phyloP scores from a whole-genome alignment of 192 early-diverging fungal genomes.

The Entomortierella beljakovae region DNA sequence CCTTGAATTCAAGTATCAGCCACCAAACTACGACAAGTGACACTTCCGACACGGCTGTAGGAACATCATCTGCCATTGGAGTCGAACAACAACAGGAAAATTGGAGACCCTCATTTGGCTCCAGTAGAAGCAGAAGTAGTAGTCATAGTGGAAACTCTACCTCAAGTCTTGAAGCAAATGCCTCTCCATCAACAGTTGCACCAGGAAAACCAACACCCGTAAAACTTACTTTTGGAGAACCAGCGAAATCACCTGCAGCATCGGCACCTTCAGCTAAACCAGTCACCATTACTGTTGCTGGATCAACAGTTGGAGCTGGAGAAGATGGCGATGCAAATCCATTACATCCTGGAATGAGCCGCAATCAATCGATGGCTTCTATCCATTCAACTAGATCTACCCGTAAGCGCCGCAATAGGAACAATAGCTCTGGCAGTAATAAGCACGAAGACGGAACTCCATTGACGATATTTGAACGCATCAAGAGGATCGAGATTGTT shows the following conservation, averaged over 20 bases:
- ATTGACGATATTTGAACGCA: slow-evolving; percentile 19
- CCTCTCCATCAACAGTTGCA: not conserved
- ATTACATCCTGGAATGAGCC: not conserved
- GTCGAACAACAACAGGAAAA: slow-evolving; percentile 1
- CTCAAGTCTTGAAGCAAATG: slow-evolving; percentile 11
- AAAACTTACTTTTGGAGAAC: slow-evolving; percentile 26
- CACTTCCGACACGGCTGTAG: slow-evolving; percentile 17
- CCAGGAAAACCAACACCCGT: not conserved
- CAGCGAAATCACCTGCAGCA: not conserved
- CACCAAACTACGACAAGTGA: slow-evolving; percentile 29
- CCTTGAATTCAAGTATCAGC: slow-evolving; percentile 21
- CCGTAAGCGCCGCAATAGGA: slow-evolving; percentile 13
- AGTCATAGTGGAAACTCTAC: slow-evolving; percentile 9
- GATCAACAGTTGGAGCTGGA: not conserved
- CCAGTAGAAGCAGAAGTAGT: slow-evolving; percentile 8
- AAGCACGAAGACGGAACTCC: slow-evolving; percentile 1
- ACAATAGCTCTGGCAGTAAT: not conserved
- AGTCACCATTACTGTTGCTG: not conserved
- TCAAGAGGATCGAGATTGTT: slow-evolving; percentile 44
- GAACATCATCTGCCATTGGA: slow-evolving; percentile 14
- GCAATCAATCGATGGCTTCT: slow-evolving; percentile 18
- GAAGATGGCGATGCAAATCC: not conserved
- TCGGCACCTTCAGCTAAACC: not conserved
- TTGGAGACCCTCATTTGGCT: slow-evolving; percentile 15
- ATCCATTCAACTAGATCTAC: slow-evolving; percentile 8